These are phyloP conservation scores for Posidonia australis DNA, from an alignment of 106 monocot genomes.

Conservation along the genomic window DNA sequence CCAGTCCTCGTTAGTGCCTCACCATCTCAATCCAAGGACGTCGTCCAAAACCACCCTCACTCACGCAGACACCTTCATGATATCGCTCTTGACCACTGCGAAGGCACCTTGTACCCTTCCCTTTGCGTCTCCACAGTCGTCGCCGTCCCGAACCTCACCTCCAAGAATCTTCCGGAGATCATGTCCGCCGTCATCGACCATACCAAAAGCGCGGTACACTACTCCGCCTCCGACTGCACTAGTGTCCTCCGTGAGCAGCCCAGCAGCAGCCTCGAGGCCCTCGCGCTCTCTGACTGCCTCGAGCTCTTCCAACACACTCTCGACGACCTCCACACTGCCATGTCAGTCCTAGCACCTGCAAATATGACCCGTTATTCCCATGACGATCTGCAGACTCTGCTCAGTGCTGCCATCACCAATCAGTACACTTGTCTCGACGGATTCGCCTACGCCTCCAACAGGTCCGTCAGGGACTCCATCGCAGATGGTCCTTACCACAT, in stretches of 20 bases:
- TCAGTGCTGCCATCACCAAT: conserved; percentile 74
- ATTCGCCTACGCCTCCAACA: conserved; percentile 30
- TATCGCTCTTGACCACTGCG: conserved; percentile 24
- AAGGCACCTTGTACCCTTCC: conserved; percentile 46
- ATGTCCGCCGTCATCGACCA: conserved; percentile 35
- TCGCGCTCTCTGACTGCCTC: conserved; percentile 63
- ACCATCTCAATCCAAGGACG: no score
- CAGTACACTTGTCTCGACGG: conserved; percentile 84
- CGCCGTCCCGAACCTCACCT: conserved; percentile 31
- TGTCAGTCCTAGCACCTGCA: conserved; percentile 13
- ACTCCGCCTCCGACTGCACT: conserved; percentile 32
- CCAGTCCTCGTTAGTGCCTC: no score
- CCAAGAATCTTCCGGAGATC: conserved; percentile 39
- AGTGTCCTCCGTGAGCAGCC: conserved; percentile 13
- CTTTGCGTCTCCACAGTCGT: conserved; percentile 60
- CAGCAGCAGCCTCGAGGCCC: conserved; percentile 11
- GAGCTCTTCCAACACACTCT: conserved; percentile 56
- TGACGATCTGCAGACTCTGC: conserved; percentile 41
- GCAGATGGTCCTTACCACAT: conserved; percentile 27
- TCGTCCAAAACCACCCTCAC: no score
- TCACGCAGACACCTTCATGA: no score
- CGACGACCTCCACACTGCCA: conserved; percentile 30
- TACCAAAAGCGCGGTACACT: conserved; percentile 24
- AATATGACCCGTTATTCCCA: not conserved
- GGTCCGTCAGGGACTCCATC: conserved; percentile 8